Evolutionary conservation across 164 flowering plant species (phyloP), one percentile per base, ranked within the genome.

Genomic region (Liquidambar formosana): DNA sequence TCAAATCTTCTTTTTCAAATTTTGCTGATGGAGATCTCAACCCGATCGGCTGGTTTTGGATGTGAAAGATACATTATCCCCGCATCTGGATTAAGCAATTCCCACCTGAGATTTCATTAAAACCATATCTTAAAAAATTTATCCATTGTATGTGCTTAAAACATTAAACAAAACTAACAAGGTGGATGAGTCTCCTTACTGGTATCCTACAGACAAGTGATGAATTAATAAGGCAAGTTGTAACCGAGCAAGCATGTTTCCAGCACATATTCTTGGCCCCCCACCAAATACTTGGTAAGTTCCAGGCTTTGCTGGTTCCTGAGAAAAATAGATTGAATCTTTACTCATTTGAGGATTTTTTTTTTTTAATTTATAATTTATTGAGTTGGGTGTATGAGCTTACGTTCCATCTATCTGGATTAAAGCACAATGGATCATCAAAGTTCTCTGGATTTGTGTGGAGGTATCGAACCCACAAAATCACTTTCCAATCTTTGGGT

Each of bases 391-490:
- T 10, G 16, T 3, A 41, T 5, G 25, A 22, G 56, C 84, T 81
- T 73, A 85, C 88, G 74, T 77, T 69, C 87, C 89, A 87, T 82
- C 86, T 76, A n/a, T 84, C 91, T 22, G 89, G 87, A 16, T 82
- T 81, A 43, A 87, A 87, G 64, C 66, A 60, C 78, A 83, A 27
- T 0, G 91, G 86, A 71, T 85, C 83, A 0, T 83, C 77, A 61
- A 80, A 85, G 72, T 80, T 76, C 19, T 81, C 84, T 14, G 86
- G 84, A 71, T 81, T 78, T 18, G 80, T 84, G 49, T 87, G 91
- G 23, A 82, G 70, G 43, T 77, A 74, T 15, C 84, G 74, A 58
- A 72, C 10, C 87, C 83, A 85, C 3, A 71, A 19, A 4, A 80
- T 62, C 1, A 82, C 83, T 57, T 67, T 76, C 91, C 88, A 85